A percentile compares a stretch with the other conserved stretches of the same genome.
Conservation (phyloP, 768 basidiomycete genomes). For the Cyclocybe aegerita region DNA sequence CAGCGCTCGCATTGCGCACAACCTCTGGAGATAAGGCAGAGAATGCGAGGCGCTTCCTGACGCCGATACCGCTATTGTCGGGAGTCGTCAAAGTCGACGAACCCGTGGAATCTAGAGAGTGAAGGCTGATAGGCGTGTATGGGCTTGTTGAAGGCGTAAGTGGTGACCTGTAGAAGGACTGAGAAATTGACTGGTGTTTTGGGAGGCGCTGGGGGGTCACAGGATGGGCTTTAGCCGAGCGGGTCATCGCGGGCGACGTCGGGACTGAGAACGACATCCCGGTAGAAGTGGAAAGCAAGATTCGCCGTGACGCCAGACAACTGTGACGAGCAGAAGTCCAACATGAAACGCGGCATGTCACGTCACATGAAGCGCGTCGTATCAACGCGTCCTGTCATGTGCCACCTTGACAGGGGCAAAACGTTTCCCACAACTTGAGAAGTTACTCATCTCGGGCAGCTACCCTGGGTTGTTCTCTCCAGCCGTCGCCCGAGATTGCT, state of each 20-base stretch:
- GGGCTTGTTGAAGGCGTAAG: conserved; percentile 61
- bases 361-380: conserved; percentile 15
- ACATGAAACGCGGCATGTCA: conserved; percentile 24
- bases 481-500: too few species aligned
- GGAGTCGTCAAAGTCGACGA: conserved; percentile 63
- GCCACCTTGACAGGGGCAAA: too few species aligned
- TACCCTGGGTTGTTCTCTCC: too few species aligned
- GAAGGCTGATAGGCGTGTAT: conserved; percentile 69
- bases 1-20: conserved; percentile 22
- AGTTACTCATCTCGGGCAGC: too few species aligned
- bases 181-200: conserved; percentile 43
- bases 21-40: conserved; percentile 46
- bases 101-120: conserved; percentile 56
- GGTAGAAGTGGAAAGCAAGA: conserved; percentile 22
- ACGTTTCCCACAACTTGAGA: too few species aligned
- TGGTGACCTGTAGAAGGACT: conserved; percentile 55
- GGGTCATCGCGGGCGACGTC: conserved; percentile 44
- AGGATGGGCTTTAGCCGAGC: conserved; percentile 44
- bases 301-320: conserved; percentile 20
- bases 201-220: conserved; percentile 67
- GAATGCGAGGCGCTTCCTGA: conserved; percentile 39
- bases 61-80: conserved; percentile 37
- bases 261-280: conserved; percentile 42
- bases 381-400: too few species aligned
- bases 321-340: conserved; percentile 18